Percentiles rank a stretch among this genome's conserved stretches.
Conservation (phyloP, 306 rosid genomes). For the Parietaria judaica region DNA sequence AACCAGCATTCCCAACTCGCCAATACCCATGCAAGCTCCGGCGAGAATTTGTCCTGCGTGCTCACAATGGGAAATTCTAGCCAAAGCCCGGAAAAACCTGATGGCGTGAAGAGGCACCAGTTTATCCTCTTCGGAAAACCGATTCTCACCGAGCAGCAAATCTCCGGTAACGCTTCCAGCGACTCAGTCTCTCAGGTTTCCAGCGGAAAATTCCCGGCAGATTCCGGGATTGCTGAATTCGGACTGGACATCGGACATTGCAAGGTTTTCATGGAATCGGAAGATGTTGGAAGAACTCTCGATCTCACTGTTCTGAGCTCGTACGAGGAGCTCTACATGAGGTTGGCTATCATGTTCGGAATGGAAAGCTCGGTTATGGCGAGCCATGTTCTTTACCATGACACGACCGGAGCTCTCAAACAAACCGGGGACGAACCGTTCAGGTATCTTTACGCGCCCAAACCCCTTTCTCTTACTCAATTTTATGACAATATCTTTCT, state of each 20-base stretch:
- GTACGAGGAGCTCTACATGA: constrained; percentile 68
- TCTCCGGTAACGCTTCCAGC: constrained; percentile 38
- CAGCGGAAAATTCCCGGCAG: constrained; percentile 21
- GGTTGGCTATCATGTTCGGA: constrained; percentile 78
- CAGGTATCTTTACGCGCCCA: constrained; percentile 35
- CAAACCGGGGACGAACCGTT: constrained; percentile 85
- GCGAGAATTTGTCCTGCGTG: constrained; percentile 53
- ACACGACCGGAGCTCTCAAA: constrained; percentile 59
- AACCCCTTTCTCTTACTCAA: not conserved
- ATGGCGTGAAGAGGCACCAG: constrained; percentile 57
- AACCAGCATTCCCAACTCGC: constrained; percentile 41
- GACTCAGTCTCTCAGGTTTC: constrained; percentile 32
- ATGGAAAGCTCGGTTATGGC: constrained; percentile 58
- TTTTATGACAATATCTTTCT: constrained; percentile 1
- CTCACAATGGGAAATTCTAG: constrained; percentile 60
- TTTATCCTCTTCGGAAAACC: constrained; percentile 94
- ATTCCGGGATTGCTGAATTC: constrained; percentile 35
- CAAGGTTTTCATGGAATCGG: constrained; percentile 88
- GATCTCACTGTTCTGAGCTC: constrained; percentile 63
- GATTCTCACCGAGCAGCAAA: constrained; percentile 91
- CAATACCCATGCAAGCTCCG: constrained; percentile 35
- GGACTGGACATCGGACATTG: constrained; percentile 74
- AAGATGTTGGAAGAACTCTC: constrained; percentile 84
- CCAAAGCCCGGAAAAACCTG: constrained; percentile 60
- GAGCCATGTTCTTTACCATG: constrained; percentile 73